Base-by-base conservation (phyloP, 192 early-diverging fungal genomes). In the Coemansia sp. region DNA sequence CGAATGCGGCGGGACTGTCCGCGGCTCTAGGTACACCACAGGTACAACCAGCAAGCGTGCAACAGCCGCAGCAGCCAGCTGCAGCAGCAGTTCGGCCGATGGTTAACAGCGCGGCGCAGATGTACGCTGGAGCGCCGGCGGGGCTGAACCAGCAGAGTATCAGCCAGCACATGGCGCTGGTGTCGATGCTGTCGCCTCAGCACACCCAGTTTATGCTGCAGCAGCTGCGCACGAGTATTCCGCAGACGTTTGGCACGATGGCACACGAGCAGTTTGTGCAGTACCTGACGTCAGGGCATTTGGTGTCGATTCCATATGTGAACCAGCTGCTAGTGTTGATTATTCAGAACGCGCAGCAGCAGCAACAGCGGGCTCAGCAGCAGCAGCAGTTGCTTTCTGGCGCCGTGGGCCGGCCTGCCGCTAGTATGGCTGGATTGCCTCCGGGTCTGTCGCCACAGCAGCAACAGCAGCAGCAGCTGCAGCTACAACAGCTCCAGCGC, bases 161-260 rank as follows among this genome's bases (percentile, higher is more conserved):
- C 1, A 35, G 22, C 1, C 75, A 78, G 52, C 75, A 78, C 29
- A 23, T 73, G 67, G 18, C 54, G 0, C 35, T 78, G 0, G 66
- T 78, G 14, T 32, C 52, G n/a, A 66, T 68, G 59, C 18, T 78
- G 32, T 43, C 47, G 1, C 43, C 55, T 24, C 62, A 54, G 16
- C 66, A 73, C 27, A 19, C 71, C 0, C 69, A 72, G 63, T 11
- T 69, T 2, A 39, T 72, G 29, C 37, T 65, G n/a, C 24, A n/a
- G n/a, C 69, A 72, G 38, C 55, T 68, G 1, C 65, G 65, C 35
- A 12, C 59, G 50, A 69, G 72, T 39, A 1, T 51, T 16, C 66
- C 70, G 23, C 66, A 69, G 24, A 19, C 59, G 29, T 77, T 71
- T 57, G 69, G 68, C 37, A 27, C 38, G n/a, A 35, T 77, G 20